Conservation (phyloP, 768 basidiomycete genomes). For the Rhodotorula graminis region DNA sequence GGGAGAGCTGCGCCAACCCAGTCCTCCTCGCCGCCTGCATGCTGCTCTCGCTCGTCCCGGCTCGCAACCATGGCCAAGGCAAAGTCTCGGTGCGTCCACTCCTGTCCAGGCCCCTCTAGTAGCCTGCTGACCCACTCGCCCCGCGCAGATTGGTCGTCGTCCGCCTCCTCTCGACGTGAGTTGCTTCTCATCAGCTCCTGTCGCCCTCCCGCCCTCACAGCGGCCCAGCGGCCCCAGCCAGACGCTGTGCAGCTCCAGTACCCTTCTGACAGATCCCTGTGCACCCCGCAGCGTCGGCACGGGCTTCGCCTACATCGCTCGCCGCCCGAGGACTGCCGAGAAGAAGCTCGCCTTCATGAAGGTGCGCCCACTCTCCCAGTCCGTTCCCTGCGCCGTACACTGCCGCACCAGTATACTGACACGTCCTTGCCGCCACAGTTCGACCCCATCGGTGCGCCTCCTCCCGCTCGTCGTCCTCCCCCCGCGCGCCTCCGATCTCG, state of each 20-base stretch:
- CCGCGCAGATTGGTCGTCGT: constrained; percentile 23
- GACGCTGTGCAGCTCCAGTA: too few relatives aligned
- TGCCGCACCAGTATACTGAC: not conserved
- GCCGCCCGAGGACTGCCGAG: constrained; percentile 35
- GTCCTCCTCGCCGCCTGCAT: too few relatives aligned
- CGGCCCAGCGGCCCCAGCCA: too few relatives aligned
- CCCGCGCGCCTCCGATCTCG: not conserved
- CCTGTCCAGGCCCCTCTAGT: too few relatives aligned
- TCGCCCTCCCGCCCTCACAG: not conserved
- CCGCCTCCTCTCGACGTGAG: constrained; percentile 31
- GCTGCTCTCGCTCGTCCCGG: not conserved
- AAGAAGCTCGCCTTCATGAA: constrained; percentile 40
- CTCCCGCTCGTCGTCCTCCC: not conserved
- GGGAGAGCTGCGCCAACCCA: too few relatives aligned
- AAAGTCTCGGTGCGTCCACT: constrained; percentile 18
- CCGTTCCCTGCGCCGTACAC: not conserved
- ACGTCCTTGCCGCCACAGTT: constrained; percentile 10
- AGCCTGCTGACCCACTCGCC: not conserved
- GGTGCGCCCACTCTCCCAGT: not conserved
- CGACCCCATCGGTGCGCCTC: constrained; percentile 33
- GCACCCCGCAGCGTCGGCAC: constrained; percentile 24
- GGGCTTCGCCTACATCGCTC: constrained; percentile 34
- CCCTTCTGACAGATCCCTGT: not conserved
- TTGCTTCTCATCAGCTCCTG: not conserved
- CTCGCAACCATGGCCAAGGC: constrained; percentile 30